These are phyloP conservation scores for Akanthomyces uredinophilus DNA, from an alignment of 2,329 filamentous ascomycete genomes.

Conservation along the genomic window DNA sequence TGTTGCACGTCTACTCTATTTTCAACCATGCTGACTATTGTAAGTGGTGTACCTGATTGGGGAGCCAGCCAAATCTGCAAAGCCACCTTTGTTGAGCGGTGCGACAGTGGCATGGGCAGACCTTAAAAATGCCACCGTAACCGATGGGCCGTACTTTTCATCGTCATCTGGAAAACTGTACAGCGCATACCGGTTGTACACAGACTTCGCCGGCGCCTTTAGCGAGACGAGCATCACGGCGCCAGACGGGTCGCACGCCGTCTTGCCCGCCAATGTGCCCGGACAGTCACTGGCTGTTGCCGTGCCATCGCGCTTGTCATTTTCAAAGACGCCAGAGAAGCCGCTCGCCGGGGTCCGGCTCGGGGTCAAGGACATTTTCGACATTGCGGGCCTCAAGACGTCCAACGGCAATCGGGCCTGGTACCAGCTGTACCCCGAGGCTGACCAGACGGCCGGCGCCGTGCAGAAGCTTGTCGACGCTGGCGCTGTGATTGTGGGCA, in stretches of 20 bases:
- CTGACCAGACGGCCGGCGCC: constrained; percentile 41
- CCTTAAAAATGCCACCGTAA: not conserved
- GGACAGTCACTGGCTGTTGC: constrained; percentile 22
- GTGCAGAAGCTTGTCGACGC: constrained; percentile 54
- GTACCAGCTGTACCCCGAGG: constrained; percentile 46
- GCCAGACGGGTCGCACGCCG: constrained; percentile 2
- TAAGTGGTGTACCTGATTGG: not conserved
- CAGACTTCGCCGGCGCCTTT: constrained; percentile 22
- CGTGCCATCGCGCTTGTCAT: constrained; percentile 56
- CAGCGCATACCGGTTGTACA: constrained; percentile 19
- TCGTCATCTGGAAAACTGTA: constrained; percentile 13
- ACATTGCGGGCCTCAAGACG: constrained; percentile 49
- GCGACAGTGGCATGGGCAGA: not conserved
- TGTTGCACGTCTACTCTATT: not conserved
- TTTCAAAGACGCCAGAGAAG: constrained; percentile 39
- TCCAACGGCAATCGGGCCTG: constrained; percentile 52
- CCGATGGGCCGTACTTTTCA: constrained; percentile 20
- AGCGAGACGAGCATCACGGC: constrained; percentile 14
- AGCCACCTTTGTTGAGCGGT: not conserved
- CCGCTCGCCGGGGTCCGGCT: constrained; percentile 53
- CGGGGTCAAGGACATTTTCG: constrained; percentile 55
- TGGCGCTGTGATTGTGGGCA: constrained; percentile 47
- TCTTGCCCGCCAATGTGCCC: constrained; percentile 14
- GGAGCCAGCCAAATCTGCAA: not conserved
- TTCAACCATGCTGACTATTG: not conserved